Conservation (phyloP, 2,329 filamentous ascomycete genomes). For the Botrytis deweyae region DNA sequence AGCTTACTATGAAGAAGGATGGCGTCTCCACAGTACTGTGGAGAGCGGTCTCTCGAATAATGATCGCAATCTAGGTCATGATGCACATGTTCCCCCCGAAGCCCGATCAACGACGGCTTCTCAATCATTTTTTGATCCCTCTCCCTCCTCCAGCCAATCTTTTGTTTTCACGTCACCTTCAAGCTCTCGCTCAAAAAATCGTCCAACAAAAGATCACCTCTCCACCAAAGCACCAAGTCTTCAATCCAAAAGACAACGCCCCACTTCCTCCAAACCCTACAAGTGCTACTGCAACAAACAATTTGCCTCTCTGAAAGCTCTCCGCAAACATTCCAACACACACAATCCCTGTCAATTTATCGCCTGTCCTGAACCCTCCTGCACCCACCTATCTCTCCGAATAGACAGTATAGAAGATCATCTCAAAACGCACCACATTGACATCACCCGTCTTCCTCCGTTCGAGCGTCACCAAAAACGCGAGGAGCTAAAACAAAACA, state of each 20-base stretch:
- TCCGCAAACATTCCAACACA: not conserved
- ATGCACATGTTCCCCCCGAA: not conserved
- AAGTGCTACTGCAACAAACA: not conserved
- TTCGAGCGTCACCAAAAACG: not conserved
- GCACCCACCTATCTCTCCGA: not conserved
- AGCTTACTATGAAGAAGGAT: not conserved
- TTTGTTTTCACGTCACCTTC: too few relatives aligned
- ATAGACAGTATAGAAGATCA: not conserved
- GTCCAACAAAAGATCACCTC: not conserved
- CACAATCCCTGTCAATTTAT: not conserved
- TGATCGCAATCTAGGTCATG: not conserved
- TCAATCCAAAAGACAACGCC: not conserved
- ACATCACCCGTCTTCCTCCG: not conserved
- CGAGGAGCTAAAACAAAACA: not conserved
- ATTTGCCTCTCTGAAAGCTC: not conserved
- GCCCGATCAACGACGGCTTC: fast-evolving
- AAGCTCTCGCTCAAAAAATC: not conserved
- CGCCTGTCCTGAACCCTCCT: not conserved
- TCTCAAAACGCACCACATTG: not conserved
- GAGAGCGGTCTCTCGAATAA: not conserved
- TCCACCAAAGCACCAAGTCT: not conserved
- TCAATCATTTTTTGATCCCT: not conserved
- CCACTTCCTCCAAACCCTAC: not conserved
- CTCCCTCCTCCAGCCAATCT: not conserved
- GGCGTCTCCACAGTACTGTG: not conserved